These are phyloP conservation scores for Zygosaccharomyces kombuchaensis DNA, from an alignment of 805 yeast genomes.

Conservation along the genomic window DNA sequence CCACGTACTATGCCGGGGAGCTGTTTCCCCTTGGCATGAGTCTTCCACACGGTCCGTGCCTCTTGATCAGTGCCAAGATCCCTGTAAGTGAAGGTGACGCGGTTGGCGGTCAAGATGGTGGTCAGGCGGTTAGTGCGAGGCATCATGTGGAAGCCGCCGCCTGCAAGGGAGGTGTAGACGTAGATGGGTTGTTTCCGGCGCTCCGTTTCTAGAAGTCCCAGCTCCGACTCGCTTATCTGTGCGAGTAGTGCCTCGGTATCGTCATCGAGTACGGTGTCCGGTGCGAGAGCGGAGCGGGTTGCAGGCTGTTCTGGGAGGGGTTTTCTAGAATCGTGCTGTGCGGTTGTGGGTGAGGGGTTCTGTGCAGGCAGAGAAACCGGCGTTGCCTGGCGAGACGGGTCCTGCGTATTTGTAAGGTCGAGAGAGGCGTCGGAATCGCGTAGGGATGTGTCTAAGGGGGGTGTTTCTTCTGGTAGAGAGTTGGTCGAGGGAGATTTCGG, in stretches of 20 bases:
- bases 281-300: not conserved
- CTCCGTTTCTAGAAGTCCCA: conserved; percentile 18
- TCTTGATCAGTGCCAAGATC: conserved; percentile 86
- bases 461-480: no score
- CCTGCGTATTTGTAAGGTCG: not conserved
- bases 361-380: not conserved
- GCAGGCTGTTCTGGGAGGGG: not conserved
- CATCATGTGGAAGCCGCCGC: conserved; percentile 74
- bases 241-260: conserved; percentile 34
- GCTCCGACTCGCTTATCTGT: conserved; percentile 24
- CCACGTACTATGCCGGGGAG: conserved; percentile 86
- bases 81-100: conserved; percentile 58
- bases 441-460: no score
- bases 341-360: not conserved
- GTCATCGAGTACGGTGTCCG: conserved; percentile 6
- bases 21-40: conserved; percentile 64
- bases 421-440: no score
- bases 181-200: conserved; percentile 58
- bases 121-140: conserved; percentile 71
- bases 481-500: no score
- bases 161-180: conserved; percentile 80
- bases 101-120: conserved; percentile 71
- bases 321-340: not conserved
- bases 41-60: conserved; percentile 80
- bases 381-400: not conserved